Evolutionary conservation across 257 asterid species (phyloP), one percentile per base, ranked within the genome.

Genomic region (Salvia rosmarinus): DNA sequence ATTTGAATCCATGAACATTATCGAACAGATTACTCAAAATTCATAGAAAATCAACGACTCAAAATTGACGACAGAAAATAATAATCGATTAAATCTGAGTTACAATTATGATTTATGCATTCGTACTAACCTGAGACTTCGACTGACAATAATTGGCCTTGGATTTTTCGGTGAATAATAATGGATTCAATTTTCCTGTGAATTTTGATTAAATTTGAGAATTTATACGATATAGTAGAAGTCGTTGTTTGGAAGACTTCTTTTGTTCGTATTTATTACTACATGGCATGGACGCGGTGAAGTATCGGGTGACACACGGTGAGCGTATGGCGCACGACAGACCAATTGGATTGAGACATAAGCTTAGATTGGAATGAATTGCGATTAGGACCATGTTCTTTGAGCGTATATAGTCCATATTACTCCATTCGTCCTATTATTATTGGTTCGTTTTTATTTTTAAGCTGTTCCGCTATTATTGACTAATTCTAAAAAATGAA

Each of bases 1-100:
- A 49, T 14, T 55, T 70, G 52, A 70, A 78, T 79, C 83, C 77
- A 19, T 17, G 50, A 67, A 34, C 5, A 42, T 60, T 4, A 43
- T 5, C 57, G 40, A 57, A 17, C 60, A 30, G 59, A 70, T 43
- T 34, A 49, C 35, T 21, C 58, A 25, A n/a, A 75, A 65, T 50
- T 21, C 50, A 57, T 12, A 42, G 16, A 28, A 39, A 44, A 40
- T 39, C 13, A 73, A 62, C 65, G 9, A 35, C 19, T 49, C 9
- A 70, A 13, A 58, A 40, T 17, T 13, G 20, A 34, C 14, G 20
- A 57, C 37, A 55, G 42, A 42, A 52, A 39, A 25, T 20, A 70
- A 57, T 19, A 10, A 74, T 70, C 42, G 23, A 47, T 25, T 1
- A 35, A 44, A 56, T n/a, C 12, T 12, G 10, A 12, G 14, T 52